phyloP scores from a whole-genome alignment of 139 green algal genomes.

The Mesostigma viride region DNA sequence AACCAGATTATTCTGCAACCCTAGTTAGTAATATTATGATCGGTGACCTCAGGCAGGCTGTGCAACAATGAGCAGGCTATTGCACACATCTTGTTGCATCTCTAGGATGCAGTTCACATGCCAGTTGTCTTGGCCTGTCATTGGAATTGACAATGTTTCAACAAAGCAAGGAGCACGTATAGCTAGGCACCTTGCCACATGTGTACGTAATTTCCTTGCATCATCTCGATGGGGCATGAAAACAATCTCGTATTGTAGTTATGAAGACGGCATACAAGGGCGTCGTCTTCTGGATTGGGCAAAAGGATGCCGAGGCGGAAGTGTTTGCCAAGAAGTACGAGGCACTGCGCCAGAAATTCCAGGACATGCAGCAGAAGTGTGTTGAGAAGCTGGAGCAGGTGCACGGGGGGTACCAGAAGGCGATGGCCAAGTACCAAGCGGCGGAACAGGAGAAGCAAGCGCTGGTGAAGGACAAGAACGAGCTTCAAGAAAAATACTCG shows the following conservation, averaged over 20 bases:
- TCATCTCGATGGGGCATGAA: neutral
- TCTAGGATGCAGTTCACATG: neutral
- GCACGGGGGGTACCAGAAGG: slow-evolving; percentile 28
- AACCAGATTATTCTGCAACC: too few relatives aligned
- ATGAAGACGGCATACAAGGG: slow-evolving; percentile 34
- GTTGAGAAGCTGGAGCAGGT: slow-evolving; percentile 31
- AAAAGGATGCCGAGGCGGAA: slow-evolving; percentile 27
- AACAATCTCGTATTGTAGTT: slow-evolving; percentile 10
- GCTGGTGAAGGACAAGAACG: slow-evolving; percentile 26
- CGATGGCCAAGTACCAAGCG: slow-evolving; percentile 23
- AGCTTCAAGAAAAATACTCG: slow-evolving; percentile 28
- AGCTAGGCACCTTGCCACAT: neutral
- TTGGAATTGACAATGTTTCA: neutral
- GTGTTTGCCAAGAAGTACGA: slow-evolving; percentile 16
- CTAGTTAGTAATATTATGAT: too few relatives aligned
- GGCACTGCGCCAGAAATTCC: slow-evolving; percentile 21
- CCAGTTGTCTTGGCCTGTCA: neutral
- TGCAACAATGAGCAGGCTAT: neutral
- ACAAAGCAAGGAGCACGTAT: neutral
- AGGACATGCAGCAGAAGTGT: slow-evolving; percentile 31
- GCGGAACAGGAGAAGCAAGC: slow-evolving; percentile 24
- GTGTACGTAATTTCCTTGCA: neutral
- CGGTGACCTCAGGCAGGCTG: too few relatives aligned
- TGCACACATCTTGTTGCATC: neutral
- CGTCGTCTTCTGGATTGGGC: slow-evolving; percentile 29